Evolutionary conservation across 78 protist genomes (phyloP).

Genomic region (Dictyostelium brefeldianum): DNA sequence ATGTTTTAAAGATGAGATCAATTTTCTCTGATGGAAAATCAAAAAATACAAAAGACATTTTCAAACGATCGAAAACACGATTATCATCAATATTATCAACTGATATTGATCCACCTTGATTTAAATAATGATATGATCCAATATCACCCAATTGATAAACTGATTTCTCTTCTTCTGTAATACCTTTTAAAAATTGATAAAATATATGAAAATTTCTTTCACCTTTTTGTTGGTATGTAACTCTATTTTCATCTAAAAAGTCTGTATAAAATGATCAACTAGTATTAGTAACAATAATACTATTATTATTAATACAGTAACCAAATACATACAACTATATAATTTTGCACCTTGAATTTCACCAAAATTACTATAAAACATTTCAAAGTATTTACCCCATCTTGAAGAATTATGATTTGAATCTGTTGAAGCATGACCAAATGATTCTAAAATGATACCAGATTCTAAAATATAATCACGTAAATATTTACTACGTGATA

Average conservation of each 20-base stretch:
- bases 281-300: neutral
- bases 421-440: slow-evolving; percentile 80
- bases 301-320: neutral
- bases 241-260: slow-evolving; percentile 66
- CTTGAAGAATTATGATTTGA: slow-evolving; percentile 73
- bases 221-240: slow-evolving; percentile 52
- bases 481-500: slow-evolving; percentile 34
- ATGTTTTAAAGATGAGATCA: slow-evolving; percentile 34
- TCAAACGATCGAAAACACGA: slow-evolving; percentile 39
- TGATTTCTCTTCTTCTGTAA: slow-evolving; percentile 57
- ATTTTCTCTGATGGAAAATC: slow-evolving; percentile 20
- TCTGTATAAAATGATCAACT: neutral
- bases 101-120: slow-evolving; percentile 57
- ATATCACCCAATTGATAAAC: slow-evolving; percentile 20
- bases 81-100: slow-evolving; percentile 83
- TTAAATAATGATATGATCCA: slow-evolving; percentile 69
- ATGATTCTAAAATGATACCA: slow-evolving; percentile 75
- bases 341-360: slow-evolving; percentile 65
- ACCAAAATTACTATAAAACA: slow-evolving; percentile 64
- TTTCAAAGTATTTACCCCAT: slow-evolving; percentile 82
- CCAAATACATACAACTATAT: slow-evolving; percentile 42
- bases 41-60: slow-evolving; percentile 51
- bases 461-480: slow-evolving; percentile 53
- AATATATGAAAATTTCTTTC: slow-evolving; percentile 84
- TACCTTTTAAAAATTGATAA: slow-evolving; percentile 55